Conservation (phyloP, 73 alveolate genomes). For the Urostyla sp. region DNA sequence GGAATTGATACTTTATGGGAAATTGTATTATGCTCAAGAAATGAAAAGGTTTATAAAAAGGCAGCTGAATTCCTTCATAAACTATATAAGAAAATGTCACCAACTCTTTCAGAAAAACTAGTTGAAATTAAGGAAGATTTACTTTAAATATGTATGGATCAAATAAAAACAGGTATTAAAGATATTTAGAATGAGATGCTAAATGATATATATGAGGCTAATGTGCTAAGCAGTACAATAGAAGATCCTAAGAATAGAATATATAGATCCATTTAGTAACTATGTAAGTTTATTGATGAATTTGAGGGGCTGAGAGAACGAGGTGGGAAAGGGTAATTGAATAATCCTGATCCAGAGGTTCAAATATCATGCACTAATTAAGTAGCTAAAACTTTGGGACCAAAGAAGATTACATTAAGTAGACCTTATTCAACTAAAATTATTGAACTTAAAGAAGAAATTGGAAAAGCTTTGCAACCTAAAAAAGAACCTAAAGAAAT, state of each 20-base stretch:
- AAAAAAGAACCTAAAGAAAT: constrained; percentile 48
- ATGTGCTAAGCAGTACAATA: background rate
- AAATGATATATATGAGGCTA: constrained; percentile 29
- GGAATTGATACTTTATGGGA: constrained; percentile 82
- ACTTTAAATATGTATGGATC: constrained; percentile 66
- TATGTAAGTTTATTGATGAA: constrained; percentile 73
- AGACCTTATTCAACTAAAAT: constrained; percentile 36
- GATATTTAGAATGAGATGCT: constrained; percentile 20
- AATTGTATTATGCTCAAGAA: constrained; percentile 66
- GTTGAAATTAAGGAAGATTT: constrained; percentile 66
- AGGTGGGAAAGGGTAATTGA: constrained; percentile 40
- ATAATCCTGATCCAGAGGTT: constrained; percentile 1
- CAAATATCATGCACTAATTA: constrained; percentile 40
- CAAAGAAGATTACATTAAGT: constrained; percentile 46
- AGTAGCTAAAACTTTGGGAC: constrained; percentile 18
- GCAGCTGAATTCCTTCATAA: constrained; percentile 66
- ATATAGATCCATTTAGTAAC: constrained; percentile 53
- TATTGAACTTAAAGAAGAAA: constrained; percentile 49
- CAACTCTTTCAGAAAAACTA: constrained; percentile 50
- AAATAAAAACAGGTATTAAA: constrained; percentile 62
- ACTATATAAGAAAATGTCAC: constrained; percentile 69
- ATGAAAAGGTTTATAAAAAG: constrained; percentile 50
- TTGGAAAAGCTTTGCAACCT: constrained; percentile 47
- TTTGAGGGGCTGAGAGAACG: constrained; percentile 71
- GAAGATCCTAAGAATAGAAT: constrained; percentile 67